These are phyloP conservation scores for Zalaria sp. DNA, from an alignment of 2,329 filamentous ascomycete species.

Conservation along the genomic window DNA sequence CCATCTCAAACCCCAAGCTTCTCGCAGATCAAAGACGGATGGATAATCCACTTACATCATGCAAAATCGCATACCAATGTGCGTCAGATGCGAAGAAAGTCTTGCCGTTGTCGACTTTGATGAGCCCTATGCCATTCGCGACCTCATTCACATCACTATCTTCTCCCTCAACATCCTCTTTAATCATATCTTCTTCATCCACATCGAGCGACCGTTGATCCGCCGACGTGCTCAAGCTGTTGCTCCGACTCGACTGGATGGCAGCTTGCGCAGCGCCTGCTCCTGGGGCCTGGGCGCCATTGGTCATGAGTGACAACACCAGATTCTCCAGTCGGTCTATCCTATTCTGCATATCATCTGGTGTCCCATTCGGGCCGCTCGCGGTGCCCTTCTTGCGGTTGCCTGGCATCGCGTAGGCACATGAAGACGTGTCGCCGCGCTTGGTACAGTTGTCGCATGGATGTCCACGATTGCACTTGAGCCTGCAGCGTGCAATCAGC, in stretches of 20 bases:
- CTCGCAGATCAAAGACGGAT: too few species aligned
- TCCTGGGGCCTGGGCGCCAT: slow-evolving; percentile 51
- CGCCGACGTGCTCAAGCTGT: slow-evolving; percentile 21
- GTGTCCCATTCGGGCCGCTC: slow-evolving; percentile 32
- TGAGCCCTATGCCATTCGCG: slow-evolving; percentile 35
- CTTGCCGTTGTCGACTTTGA: slow-evolving; percentile 37
- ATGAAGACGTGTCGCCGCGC: slow-evolving; percentile 65
- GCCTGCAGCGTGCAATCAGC: slow-evolving; percentile 34
- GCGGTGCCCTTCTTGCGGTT: slow-evolving; percentile 56
- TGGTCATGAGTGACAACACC: slow-evolving; percentile 88
- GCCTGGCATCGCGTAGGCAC: slow-evolving; percentile 60
- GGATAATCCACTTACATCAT: slow-evolving; percentile 35
- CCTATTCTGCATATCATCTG: slow-evolving; percentile 96
- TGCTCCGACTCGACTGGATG: slow-evolving; percentile 29
- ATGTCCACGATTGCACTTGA: slow-evolving; percentile 85
- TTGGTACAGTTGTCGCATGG: slow-evolving; percentile 94
- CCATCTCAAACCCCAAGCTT: too few species aligned
- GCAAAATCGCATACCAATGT: slow-evolving; percentile 38
- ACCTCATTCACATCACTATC: slow-evolving; percentile 49
- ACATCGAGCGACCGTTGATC: slow-evolving; percentile 35
- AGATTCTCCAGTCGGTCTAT: slow-evolving; percentile 90
- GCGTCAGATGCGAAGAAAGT: slow-evolving; percentile 35
- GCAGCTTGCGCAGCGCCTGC: slow-evolving; percentile 41
- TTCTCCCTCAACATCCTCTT: slow-evolving; percentile 32
- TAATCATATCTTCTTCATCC: slow-evolving; percentile 41